Evolutionary conservation across 805 yeast genomes (phyloP).

Genomic region (Maudiozyma turicensis): DNA sequence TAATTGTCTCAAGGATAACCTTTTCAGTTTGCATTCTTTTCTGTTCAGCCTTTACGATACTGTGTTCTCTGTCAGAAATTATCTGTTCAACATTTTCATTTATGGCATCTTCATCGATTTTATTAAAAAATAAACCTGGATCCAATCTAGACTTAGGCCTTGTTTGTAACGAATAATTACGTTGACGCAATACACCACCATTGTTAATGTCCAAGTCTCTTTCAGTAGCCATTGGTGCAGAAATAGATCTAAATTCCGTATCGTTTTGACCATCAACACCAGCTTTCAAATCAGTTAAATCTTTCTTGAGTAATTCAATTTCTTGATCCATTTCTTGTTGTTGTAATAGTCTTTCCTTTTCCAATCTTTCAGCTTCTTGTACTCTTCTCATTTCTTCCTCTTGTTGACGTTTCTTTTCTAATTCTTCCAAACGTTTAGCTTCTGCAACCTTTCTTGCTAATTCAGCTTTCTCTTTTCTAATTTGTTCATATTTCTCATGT

Average conservation of each 20-base stretch:
- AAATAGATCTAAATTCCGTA: slow-evolving; percentile 29
- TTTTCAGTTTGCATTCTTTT: slow-evolving; percentile 21
- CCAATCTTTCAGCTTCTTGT: slow-evolving; percentile 15
- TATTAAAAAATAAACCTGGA: slow-evolving; percentile 30
- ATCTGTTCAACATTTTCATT: slow-evolving; percentile 8
- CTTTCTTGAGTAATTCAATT: slow-evolving; percentile 14
- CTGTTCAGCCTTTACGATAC: slow-evolving; percentile 15
- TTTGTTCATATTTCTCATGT: slow-evolving; percentile 55
- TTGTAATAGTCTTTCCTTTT: slow-evolving; percentile 18
- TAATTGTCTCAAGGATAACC: slow-evolving; percentile 33
- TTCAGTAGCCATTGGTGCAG: slow-evolving; percentile 28
- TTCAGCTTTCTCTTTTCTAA: slow-evolving; percentile 41
- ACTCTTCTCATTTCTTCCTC: slow-evolving; percentile 16
- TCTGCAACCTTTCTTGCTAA: slow-evolving; percentile 36
- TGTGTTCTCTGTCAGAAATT: slow-evolving; percentile 7
- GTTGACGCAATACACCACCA: slow-evolving; percentile 25
- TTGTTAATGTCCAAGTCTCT: slow-evolving; percentile 15
- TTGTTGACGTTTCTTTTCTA: slow-evolving; percentile 26
- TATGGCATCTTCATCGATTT: neutral
- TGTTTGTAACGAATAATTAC: slow-evolving; percentile 32
- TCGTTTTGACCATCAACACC: slow-evolving; percentile 3
- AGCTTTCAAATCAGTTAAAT: slow-evolving; percentile 7
- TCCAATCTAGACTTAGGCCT: slow-evolving; percentile 37
- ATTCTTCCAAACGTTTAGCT: slow-evolving; percentile 37
- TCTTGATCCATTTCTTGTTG: slow-evolving; percentile 23